Percentiles rank a stretch among this genome's conserved stretches.
These are phyloP conservation scores for Pedinophyceae sp. DNA, from an alignment of 139 green algal genomes.

Conservation along the genomic window DNA sequence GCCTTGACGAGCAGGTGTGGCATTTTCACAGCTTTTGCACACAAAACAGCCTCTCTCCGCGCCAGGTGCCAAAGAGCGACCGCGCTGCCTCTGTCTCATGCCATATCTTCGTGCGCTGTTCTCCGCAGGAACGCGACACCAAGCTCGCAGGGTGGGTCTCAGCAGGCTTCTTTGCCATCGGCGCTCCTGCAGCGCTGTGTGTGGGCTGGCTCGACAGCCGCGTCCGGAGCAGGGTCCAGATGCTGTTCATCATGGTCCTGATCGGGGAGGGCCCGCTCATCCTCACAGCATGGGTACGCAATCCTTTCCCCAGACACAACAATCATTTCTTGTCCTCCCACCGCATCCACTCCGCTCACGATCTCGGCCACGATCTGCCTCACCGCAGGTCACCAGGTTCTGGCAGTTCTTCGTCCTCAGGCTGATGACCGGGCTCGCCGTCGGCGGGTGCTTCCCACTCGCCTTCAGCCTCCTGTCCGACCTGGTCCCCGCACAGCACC, in stretches of 20 bases:
- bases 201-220: conserved; percentile 58
- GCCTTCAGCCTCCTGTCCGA: conserved; percentile 63
- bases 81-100: neutral
- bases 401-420: conserved; percentile 70
- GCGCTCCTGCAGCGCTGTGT: conserved; percentile 47
- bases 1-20: neutral
- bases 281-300: conserved; percentile 38
- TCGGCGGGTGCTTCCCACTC: conserved; percentile 61
- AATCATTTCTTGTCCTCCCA: neutral
- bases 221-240: too few species aligned
- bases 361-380: neutral
- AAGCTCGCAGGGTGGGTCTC: conserved; percentile 55
- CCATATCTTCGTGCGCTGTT: conserved; percentile 31
- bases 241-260: conserved; percentile 55
- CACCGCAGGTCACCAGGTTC: conserved; percentile 35
- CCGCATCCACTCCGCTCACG: neutral
- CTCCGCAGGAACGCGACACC: conserved; percentile 41
- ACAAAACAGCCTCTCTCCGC: neutral
- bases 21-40: conserved; percentile 4
- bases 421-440: conserved; percentile 56
- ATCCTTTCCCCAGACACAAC: neutral
- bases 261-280: conserved; percentile 56
- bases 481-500: conserved; percentile 32
- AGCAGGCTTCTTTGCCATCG: conserved; percentile 64
- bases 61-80: neutral